phyloP scores from a whole-genome alignment of 257 asterid genomes.

The Jacaranda copaia region DNA sequence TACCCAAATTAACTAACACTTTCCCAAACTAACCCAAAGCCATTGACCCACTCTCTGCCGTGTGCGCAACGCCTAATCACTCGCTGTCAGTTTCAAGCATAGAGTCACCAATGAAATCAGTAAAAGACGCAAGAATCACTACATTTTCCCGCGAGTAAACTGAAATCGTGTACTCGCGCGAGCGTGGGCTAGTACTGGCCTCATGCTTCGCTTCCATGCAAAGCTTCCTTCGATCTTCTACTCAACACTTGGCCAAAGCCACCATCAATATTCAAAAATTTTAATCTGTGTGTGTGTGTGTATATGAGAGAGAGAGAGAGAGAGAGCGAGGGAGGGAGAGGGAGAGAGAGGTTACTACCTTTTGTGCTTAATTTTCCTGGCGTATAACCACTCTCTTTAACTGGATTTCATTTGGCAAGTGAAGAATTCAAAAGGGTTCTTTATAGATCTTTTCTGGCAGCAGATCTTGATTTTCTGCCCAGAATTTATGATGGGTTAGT shows the following conservation, averaged over 20 bases:
- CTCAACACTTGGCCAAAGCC: slow-evolving; percentile 28
- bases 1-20: too few relatives aligned
- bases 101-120: too few relatives aligned
- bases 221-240: slow-evolving; percentile 38
- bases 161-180: slow-evolving; percentile 30
- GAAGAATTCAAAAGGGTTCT: slow-evolving; percentile 31
- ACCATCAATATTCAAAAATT: slow-evolving; percentile 28
- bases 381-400: slow-evolving; percentile 42
- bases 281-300: neutral
- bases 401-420: slow-evolving; percentile 34
- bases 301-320: neutral
- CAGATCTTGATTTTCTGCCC: slow-evolving; percentile 43
- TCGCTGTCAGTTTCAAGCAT: too few relatives aligned
- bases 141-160: slow-evolving; percentile 32
- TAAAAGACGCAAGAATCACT: too few relatives aligned
- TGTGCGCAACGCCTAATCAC: too few relatives aligned
- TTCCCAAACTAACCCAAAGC: too few relatives aligned
- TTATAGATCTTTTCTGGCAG: slow-evolving; percentile 12
- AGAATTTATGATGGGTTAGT: slow-evolving; percentile 5
- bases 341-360: neutral
- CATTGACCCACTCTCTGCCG: too few relatives aligned
- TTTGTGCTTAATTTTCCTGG: slow-evolving; percentile 21
- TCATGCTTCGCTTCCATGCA: slow-evolving; percentile 68
- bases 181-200: slow-evolving; percentile 36
- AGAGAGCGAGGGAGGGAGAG: neutral